Percentiles rank a stretch among this genome's conserved stretches.
These are phyloP conservation scores for Eucalyptus erythrocorys DNA, from an alignment of 345 rosid species.

Conservation along the genomic window DNA sequence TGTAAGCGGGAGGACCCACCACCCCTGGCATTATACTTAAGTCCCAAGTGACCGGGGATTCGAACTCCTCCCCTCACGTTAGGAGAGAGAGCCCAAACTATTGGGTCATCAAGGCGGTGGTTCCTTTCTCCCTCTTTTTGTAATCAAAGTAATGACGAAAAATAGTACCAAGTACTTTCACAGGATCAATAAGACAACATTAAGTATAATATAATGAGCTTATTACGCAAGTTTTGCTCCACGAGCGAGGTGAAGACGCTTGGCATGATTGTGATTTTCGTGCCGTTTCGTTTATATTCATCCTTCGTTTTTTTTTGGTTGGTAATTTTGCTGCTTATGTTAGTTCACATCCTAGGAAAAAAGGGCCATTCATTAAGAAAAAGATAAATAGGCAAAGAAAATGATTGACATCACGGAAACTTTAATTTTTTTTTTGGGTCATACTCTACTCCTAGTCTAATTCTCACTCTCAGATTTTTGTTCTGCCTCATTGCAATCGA, in stretches of 20 bases:
- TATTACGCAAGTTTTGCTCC: neutral
- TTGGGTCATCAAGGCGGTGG: too few species aligned
- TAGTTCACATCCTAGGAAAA: neutral
- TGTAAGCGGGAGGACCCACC: too few species aligned
- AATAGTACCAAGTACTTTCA: neutral
- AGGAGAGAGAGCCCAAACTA: too few species aligned
- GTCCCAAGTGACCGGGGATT: too few species aligned
- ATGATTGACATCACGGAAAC: neutral
- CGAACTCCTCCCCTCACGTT: too few species aligned
- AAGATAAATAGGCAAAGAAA: fast-evolving
- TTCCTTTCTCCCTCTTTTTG: neutral
- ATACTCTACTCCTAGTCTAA: too few species aligned
- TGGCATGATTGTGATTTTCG: neutral
- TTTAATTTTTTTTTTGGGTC: too few species aligned
- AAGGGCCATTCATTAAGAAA: neutral
- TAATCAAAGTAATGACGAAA: neutral
- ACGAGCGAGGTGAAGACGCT: neutral
- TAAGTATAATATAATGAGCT: neutral
- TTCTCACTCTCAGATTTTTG: too few species aligned
- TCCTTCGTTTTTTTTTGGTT: too few species aligned
- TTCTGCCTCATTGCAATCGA: too few species aligned
- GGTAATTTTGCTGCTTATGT: neutral
- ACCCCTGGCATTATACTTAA: too few species aligned
- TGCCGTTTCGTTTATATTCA: neutral
- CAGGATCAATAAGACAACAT: neutral